These are phyloP conservation scores for Kwoniella botswanensis DNA, from an alignment of 768 basidiomycete genomes.

Conservation along the genomic window DNA sequence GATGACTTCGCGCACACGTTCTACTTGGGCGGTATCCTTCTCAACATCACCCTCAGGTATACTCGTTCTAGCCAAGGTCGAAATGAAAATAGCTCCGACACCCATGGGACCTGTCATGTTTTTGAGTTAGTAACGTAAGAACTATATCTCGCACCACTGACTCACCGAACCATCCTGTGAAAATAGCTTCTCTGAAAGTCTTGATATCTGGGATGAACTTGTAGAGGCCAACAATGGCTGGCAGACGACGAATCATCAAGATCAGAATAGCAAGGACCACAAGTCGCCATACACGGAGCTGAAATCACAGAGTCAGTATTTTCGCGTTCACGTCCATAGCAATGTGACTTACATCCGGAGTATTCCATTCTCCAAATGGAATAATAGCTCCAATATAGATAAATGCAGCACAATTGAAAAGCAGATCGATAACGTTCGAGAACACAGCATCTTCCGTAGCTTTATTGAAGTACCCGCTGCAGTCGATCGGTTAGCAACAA, in stretches of 20 bases:
- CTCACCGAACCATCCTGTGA: slow-evolving; percentile 94
- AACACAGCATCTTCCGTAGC: slow-evolving; percentile 95
- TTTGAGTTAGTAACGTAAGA: not conserved
- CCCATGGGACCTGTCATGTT: slow-evolving; percentile 70
- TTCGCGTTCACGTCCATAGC: not conserved
- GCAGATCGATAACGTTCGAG: slow-evolving; percentile 87
- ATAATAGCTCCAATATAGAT: slow-evolving; percentile 97
- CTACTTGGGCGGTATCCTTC: slow-evolving; percentile 66
- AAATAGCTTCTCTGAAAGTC: slow-evolving; percentile 88
- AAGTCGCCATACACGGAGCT: slow-evolving; percentile 79
- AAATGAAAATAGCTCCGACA: slow-evolving; percentile 92
- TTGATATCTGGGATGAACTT: slow-evolving; percentile 96
- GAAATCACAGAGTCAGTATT: not conserved
- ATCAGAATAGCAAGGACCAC: slow-evolving; percentile 80
- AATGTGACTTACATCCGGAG: slow-evolving; percentile 60
- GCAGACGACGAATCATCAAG: slow-evolving; percentile 80
- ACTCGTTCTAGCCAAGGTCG: slow-evolving; percentile 57
- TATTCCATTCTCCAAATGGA: slow-evolving; percentile 80
- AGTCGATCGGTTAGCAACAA: not conserved
- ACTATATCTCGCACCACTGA: slow-evolving; percentile 62
- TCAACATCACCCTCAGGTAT: slow-evolving; percentile 54
- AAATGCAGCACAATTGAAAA: slow-evolving; percentile 93
- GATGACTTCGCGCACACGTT: slow-evolving; percentile 73
- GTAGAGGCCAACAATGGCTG: slow-evolving; percentile 81
- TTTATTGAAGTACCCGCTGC: slow-evolving; percentile 61